Evolutionary conservation across 2,329 filamentous ascomycete genomes (phyloP).

Genomic region (Tolypocladium tundrense): DNA sequence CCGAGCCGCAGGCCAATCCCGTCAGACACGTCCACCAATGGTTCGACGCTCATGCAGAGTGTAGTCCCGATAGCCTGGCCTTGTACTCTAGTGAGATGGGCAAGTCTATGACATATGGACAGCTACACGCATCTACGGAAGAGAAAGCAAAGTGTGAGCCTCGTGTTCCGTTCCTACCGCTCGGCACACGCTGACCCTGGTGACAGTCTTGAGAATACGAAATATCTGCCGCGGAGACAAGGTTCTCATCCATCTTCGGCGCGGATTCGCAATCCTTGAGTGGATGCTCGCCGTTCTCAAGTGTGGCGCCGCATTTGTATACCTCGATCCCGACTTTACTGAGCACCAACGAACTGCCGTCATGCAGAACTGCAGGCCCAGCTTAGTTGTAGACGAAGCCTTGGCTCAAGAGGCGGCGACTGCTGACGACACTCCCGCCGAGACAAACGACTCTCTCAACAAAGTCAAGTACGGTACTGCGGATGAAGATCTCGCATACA

Average conservation of each 20-base stretch:
- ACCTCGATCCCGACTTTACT: constrained; percentile 1
- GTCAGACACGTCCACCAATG: constrained; percentile 4
- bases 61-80: background rate
- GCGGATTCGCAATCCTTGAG: constrained; percentile 2
- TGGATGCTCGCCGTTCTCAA: constrained; percentile 5
- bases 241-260: background rate
- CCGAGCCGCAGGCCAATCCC: background rate
- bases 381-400: background rate
- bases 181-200: background rate
- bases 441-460: background rate
- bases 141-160: constrained; percentile 2
- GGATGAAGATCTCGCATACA: constrained; percentile 4
- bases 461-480: constrained; percentile 1
- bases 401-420: background rate
- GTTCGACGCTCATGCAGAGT: constrained; percentile 4
- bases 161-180: background rate
- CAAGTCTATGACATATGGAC: constrained; percentile 1
- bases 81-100: background rate
- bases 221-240: background rate
- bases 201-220: background rate
- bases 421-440: background rate
- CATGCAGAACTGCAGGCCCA: constrained; percentile 1
- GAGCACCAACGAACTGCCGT: constrained; percentile 1
- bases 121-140: constrained; percentile 1
- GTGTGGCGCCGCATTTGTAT: constrained; percentile 3